These are phyloP conservation scores for Xylaria acuta DNA, from an alignment of 495 filamentous ascomycete genomes.

Conservation along the genomic window DNA sequence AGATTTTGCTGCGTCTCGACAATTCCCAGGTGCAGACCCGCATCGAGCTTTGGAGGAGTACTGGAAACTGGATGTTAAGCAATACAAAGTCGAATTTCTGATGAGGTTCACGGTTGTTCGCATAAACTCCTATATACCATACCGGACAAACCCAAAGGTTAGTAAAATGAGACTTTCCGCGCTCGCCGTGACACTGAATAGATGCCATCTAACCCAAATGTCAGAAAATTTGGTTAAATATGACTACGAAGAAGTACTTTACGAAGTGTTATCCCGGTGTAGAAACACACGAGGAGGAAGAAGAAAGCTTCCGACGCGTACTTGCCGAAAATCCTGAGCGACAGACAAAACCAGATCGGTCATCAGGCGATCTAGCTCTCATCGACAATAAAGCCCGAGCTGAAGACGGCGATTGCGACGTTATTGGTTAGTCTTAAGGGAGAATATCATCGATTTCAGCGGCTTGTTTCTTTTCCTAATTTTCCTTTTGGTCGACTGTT, in stretches of 20 bases:
- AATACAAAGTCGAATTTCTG: background rate
- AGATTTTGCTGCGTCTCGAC: background rate
- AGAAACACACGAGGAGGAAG: background rate
- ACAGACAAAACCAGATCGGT: background rate
- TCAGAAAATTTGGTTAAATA: background rate
- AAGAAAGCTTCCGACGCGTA: background rate
- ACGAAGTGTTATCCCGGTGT: background rate
- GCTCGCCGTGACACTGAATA: background rate
- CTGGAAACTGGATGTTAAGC: background rate
- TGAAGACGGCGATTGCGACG: background rate
- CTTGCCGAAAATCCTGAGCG: background rate
- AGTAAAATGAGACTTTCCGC: background rate
- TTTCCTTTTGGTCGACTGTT: background rate
- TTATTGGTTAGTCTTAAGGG: background rate
- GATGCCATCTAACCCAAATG: background rate
- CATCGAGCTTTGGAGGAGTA: background rate
- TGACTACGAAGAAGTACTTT: constrained; percentile 3
- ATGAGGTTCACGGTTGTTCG: background rate
- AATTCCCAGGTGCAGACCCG: background rate
- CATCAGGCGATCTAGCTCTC: background rate
- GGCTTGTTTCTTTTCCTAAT: background rate
- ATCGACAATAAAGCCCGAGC: background rate
- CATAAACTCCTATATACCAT: background rate
- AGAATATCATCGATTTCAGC: background rate
- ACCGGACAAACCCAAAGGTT: background rate